A percentile compares a stretch with the other conserved stretches of the same genome.
These are phyloP conservation scores for Trichoderma asperelloides DNA, from an alignment of 495 filamentous ascomycete genomes.

Conservation along the genomic window DNA sequence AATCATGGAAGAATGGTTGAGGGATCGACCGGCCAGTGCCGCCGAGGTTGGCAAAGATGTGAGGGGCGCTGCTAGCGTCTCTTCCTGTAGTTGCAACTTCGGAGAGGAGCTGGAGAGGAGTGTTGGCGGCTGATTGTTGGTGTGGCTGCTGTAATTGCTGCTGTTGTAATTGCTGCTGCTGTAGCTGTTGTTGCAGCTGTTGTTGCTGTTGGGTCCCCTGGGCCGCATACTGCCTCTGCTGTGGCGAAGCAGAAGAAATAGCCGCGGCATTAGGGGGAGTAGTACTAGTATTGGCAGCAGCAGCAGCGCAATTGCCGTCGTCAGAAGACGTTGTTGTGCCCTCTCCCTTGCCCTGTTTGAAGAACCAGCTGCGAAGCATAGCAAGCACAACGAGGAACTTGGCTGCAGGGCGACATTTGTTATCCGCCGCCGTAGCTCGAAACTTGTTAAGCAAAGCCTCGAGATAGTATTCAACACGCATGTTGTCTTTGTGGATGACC, in stretches of 20 bases:
- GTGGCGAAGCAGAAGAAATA: neutral
- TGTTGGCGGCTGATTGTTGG: constrained; percentile 29
- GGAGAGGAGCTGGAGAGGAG: constrained; percentile 56
- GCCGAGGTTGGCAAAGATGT: constrained; percentile 1
- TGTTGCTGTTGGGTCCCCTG: constrained; percentile 11
- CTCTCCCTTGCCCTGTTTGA: constrained; percentile 28
- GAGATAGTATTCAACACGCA: constrained; percentile 69
- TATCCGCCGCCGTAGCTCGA: constrained; percentile 49
- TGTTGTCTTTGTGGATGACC: constrained; percentile 63
- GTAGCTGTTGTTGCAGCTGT: constrained; percentile 4
- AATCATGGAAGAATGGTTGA: constrained; percentile 24
- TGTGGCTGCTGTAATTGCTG: constrained; percentile 19
- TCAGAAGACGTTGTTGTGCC: neutral
- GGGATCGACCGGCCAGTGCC: constrained; percentile 11
- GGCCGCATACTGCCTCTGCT: neutral
- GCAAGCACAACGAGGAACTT: constrained; percentile 71
- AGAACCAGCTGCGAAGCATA: constrained; percentile 68
- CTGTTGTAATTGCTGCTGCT: constrained; percentile 16
- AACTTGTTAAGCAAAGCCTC: constrained; percentile 60
- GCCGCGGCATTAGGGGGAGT: no score
- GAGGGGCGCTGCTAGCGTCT: constrained; percentile 6
- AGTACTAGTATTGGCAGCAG: no score
- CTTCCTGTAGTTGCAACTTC: constrained; percentile 39
- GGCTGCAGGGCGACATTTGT: constrained; percentile 57
- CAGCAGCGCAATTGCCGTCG: neutral